These are phyloP conservation scores for Paraphaeosphaeria minitans DNA, from an alignment of 2,329 filamentous ascomycete genomes.

Conservation along the genomic window DNA sequence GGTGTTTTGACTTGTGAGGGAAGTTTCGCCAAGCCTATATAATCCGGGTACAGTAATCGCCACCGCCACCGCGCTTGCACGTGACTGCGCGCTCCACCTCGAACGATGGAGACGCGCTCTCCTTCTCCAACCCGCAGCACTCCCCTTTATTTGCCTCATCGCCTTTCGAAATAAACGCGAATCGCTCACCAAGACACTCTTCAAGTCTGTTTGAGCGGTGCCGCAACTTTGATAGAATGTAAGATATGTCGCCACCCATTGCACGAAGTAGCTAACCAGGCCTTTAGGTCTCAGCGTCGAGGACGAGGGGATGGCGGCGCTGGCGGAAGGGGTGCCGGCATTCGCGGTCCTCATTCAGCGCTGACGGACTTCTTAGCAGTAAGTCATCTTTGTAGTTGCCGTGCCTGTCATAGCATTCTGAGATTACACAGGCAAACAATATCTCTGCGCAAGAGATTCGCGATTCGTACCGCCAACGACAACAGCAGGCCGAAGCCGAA, in stretches of 20 bases:
- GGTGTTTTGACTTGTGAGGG: no score
- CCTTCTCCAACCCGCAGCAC: slow-evolving; percentile 8
- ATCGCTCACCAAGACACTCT: background rate
- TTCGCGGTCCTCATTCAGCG: slow-evolving; percentile 67
- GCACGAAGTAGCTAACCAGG: slow-evolving; percentile 21
- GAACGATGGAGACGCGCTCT: background rate
- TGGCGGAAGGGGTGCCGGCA: slow-evolving; percentile 48
- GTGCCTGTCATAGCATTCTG: background rate
- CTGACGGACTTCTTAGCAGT: slow-evolving; percentile 71
- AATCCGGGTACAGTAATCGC: background rate
- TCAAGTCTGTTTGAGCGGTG: background rate
- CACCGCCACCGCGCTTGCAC: background rate
- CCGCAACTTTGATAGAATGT: slow-evolving; percentile 20
- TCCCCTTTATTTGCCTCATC: background rate
- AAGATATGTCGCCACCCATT: slow-evolving; percentile 5
- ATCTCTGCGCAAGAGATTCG: slow-evolving; percentile 71
- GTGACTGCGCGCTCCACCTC: background rate
- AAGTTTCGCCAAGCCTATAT: background rate
- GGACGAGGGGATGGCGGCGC: slow-evolving; percentile 43
- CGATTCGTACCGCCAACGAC: slow-evolving; percentile 61
- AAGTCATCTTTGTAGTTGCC: slow-evolving; percentile 33
- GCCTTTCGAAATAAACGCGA: background rate
- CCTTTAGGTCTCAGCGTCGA: slow-evolving; percentile 36
- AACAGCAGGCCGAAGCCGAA: slow-evolving; percentile 55
- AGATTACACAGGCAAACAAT: slow-evolving; percentile 64